Evolutionary conservation across 2,329 filamentous ascomycete species (phyloP).

Genomic region (Venturiaceae sp.): DNA sequence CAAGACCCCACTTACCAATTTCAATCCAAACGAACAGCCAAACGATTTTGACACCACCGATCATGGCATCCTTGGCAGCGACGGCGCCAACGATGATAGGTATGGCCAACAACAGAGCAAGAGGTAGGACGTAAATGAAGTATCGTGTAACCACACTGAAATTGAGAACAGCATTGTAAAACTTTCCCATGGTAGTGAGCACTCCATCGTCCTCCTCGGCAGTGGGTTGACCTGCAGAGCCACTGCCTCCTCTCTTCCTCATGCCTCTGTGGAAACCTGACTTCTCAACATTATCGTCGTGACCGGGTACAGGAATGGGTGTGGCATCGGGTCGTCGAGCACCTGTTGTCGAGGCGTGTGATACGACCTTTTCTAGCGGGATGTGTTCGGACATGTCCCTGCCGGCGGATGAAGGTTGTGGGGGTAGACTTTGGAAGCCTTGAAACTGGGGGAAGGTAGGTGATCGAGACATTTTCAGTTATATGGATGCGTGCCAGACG

Average conservation of each 20-base stretch:
- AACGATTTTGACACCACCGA: conserved; percentile 46
- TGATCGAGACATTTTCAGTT: neutral
- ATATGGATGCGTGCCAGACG: neutral
- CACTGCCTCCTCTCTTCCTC: conserved; percentile 10
- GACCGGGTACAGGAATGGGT: conserved; percentile 9
- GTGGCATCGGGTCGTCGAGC: conserved; percentile 2
- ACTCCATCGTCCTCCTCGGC: conserved; percentile 17
- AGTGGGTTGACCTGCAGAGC: neutral
- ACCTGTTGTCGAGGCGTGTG: conserved; percentile 24
- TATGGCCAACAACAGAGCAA: conserved; percentile 48
- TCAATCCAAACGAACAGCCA: conserved; percentile 59
- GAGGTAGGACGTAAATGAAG: conserved; percentile 50
- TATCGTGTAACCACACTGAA: conserved; percentile 56
- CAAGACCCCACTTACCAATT: conserved; percentile 35
- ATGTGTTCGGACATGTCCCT: neutral
- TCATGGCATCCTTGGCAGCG: conserved; percentile 33
- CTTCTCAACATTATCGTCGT: conserved; percentile 27
- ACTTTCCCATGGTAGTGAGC: conserved; percentile 44
- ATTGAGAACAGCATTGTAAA: conserved; percentile 52
- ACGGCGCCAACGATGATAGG: conserved; percentile 55
- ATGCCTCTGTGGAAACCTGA: conserved; percentile 24
- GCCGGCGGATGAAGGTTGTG: neutral
- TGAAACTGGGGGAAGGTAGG: neutral
- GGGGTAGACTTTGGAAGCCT: neutral
- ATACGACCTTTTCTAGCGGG: conserved; percentile 46